Evolutionary conservation across 345 rosid genomes (phyloP), one percentile per base, ranked within the genome.

Genomic region (Zanthoxylum bungeanum): DNA sequence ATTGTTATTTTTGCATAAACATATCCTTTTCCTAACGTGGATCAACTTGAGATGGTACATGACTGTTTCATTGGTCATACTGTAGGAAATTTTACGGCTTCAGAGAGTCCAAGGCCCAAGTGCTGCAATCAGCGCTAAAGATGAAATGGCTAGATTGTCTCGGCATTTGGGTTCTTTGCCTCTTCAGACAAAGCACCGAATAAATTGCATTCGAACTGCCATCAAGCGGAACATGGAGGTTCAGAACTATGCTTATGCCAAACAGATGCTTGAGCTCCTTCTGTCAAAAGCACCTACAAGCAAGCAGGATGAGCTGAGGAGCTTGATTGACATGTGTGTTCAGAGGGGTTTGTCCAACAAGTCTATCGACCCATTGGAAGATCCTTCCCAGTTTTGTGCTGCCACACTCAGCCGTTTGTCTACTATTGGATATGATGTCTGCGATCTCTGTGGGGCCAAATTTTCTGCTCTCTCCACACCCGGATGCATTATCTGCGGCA

Each of bases 141-240:
- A 89, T 61, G 99, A 95, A 90, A 92, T 95, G 96, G 99, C 94
- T 3, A 88, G 99, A 77, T 83, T 95, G 34, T 87, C 99, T 10
- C 88, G 98, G 57, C 99, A 92, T 80, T 81, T 95, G 60, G 91
- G 91, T 65, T 95, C 99, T 55, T 79, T 92, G 60, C 96, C 98
- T 34, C 87, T 95, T 73, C 89, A 85, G 42, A 97, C 97, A 66
- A 92, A 92, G 81, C 99, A 95, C 81, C 82, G 99, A 17, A 92
- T 95, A 81, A 92, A 91, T 78, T 95, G 98, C 84, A 89, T 95
- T 30, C 91, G 96, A 39, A 92, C 97, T 5, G 99, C 97, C 60
- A 92, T 95, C 75, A 95, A 88, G 83, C 74, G 97, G 57, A 95
- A 95, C 81, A 95, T 92, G 98, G 99, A 95, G 70, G 97, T 95